Conservation (phyloP, 1,284 basidiomycete genomes). For the Heterobasidion irregulare region DNA sequence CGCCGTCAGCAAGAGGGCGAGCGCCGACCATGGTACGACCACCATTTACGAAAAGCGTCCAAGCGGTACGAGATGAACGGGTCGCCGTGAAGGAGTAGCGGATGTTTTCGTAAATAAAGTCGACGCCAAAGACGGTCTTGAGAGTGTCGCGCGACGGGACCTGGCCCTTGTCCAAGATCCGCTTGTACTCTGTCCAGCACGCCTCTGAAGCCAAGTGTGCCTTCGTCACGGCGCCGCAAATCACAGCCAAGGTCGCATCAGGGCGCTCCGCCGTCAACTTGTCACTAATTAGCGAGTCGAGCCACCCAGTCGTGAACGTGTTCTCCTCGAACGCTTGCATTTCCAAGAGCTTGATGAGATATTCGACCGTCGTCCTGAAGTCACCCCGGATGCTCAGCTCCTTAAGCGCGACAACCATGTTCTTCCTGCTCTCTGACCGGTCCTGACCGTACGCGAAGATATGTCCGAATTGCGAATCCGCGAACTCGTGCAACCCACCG, state of each 20-base stretch:
- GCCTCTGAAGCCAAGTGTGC: conserved; percentile 87
- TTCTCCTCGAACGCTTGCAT: conserved; percentile 96
- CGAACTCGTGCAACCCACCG: conserved; percentile 97
- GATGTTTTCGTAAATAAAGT: conserved; percentile 96
- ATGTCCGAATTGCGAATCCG: conserved; percentile 97
- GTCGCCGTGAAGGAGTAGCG: conserved; percentile 97
- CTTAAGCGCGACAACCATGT: conserved; percentile 99
- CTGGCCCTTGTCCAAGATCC: conserved; percentile 96
- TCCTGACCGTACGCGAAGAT: conserved; percentile 99
- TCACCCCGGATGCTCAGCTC: conserved; percentile 98
- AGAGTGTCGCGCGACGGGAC: conserved; percentile 92
- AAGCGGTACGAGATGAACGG: conserved; percentile 80
- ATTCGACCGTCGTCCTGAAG: conserved; percentile 98
- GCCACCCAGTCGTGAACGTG: conserved; percentile 97
- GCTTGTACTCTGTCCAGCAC: conserved; percentile 91
- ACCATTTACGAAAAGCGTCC: conserved; percentile 96
- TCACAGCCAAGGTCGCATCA: conserved; percentile 85
- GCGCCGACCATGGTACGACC: conserved; percentile 86
- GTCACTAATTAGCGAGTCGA: conserved; percentile 94
- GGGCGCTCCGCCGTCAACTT: conserved; percentile 97
- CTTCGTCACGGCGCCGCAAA: conserved; percentile 97
- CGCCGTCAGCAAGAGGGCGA: conserved; percentile 90
- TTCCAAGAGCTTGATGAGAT: conserved; percentile 96
- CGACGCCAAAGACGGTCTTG: conserved; percentile 95
- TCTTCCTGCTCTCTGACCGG: conserved; percentile 92